phyloP scores from a whole-genome alignment of 2,329 filamentous ascomycete genomes.

The Paracorniculantispora psalliotae region DNA sequence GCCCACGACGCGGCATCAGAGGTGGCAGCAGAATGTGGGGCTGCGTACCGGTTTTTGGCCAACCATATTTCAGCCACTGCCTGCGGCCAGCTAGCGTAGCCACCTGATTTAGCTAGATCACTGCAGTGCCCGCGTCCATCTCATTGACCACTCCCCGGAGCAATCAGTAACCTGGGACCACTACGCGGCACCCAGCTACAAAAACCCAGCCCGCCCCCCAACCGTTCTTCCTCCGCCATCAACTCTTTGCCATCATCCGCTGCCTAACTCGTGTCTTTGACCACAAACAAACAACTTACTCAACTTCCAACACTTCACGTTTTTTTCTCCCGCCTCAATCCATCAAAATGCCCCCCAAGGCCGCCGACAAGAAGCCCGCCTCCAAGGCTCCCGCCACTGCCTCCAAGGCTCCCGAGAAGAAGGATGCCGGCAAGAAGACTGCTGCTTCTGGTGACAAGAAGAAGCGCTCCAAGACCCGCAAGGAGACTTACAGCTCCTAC shows the following conservation, averaged over 20 bases:
- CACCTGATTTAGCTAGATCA: slow-evolving; percentile 15
- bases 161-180: slow-evolving; percentile 55
- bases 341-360: slow-evolving; percentile 91
- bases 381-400: slow-evolving; percentile 85
- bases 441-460: slow-evolving; percentile 97
- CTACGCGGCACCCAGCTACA: slow-evolving; percentile 54
- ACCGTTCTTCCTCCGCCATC: slow-evolving; percentile 42
- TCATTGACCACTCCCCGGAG: slow-evolving; percentile 17
- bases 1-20: background rate
- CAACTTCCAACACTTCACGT: slow-evolving; percentile 15
- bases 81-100: background rate
- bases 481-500: slow-evolving; percentile 99
- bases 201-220: slow-evolving; percentile 52
- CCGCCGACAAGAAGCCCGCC: slow-evolving; percentile 97
- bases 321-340: slow-evolving; percentile 19
- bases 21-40: slow-evolving; percentile 2
- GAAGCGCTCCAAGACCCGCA: slow-evolving; percentile 99
- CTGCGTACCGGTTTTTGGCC: background rate
- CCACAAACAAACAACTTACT: slow-evolving; percentile 16
- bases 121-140: slow-evolving; percentile 7
- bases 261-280: slow-evolving; percentile 25
- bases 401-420: slow-evolving; percentile 79
- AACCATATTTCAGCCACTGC: slow-evolving; percentile 4
- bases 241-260: slow-evolving; percentile 37
- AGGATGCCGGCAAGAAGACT: slow-evolving; percentile 99